Conservation (phyloP, 164 flowering plant genomes). For the Warburgia ugandensis region DNA sequence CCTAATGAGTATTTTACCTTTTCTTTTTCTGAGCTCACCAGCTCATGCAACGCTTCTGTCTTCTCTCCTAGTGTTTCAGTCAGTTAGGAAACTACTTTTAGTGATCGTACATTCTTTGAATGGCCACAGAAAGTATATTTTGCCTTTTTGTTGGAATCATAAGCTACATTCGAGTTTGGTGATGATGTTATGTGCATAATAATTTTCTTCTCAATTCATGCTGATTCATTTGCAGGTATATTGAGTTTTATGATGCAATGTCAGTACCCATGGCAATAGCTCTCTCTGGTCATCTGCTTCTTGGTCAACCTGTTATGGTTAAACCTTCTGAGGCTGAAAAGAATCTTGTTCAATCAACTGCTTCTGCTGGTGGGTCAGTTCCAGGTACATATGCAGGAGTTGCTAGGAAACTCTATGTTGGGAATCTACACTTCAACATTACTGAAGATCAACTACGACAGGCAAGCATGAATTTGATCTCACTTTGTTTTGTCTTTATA, state of each 20-base stretch:
- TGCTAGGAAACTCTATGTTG: slow-evolving; percentile 85
- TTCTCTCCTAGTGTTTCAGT: too few species aligned
- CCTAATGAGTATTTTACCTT: too few species aligned
- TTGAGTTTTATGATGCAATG: slow-evolving; percentile 90
- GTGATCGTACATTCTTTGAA: too few species aligned
- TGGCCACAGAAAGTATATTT: too few species aligned
- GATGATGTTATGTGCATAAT: background rate
- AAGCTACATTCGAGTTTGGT: background rate
- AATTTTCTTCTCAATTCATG: background rate
- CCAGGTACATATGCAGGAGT: slow-evolving; percentile 43
- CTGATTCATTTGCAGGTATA: slow-evolving; percentile 32
- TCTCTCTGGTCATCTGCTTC: slow-evolving; percentile 80
- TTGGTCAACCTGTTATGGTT: slow-evolving; percentile 92
- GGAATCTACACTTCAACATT: slow-evolving; percentile 90
- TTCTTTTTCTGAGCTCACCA: too few species aligned
- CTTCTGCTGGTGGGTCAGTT: slow-evolving; percentile 43
- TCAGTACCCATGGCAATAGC: slow-evolving; percentile 98
- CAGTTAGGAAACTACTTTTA: too few species aligned
- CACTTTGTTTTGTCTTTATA: background rate
- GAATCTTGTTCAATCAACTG: slow-evolving; percentile 82
- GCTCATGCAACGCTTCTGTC: too few species aligned
- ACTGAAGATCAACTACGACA: slow-evolving; percentile 79
- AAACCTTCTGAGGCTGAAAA: slow-evolving; percentile 92
- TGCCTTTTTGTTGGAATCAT: too few species aligned
- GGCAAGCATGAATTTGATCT: slow-evolving; percentile 26